phyloP scores from a whole-genome alignment of 2,329 filamentous ascomycete genomes.

The Plenodomus biglobosus region DNA sequence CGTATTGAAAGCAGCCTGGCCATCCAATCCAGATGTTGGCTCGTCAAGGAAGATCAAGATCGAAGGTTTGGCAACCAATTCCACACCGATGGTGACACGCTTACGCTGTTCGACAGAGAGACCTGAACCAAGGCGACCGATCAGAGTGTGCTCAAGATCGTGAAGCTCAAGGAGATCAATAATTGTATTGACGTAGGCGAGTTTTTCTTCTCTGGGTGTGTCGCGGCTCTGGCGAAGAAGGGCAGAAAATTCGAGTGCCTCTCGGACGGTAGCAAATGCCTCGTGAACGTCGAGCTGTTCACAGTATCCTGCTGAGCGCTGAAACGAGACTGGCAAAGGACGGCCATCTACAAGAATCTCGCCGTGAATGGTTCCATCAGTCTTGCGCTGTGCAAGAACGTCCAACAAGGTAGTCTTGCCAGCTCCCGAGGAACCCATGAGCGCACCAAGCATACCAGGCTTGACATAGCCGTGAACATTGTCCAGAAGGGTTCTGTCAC shows the following conservation, averaged over 20 bases:
- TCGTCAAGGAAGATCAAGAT: slow-evolving; percentile 71
- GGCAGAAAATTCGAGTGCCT: slow-evolving; percentile 35
- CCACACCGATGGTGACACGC: slow-evolving; percentile 60
- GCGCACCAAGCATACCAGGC: slow-evolving; percentile 44
- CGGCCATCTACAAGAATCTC: slow-evolving; percentile 34
- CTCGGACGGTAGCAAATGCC: slow-evolving; percentile 29
- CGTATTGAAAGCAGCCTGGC: slow-evolving; percentile 70
- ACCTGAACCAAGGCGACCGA: slow-evolving; percentile 28
- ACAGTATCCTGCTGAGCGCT: slow-evolving; percentile 38
- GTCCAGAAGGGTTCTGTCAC: slow-evolving; percentile 51
- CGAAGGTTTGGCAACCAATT: slow-evolving; percentile 63
- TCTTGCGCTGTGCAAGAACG: slow-evolving; percentile 34
- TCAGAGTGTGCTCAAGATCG: slow-evolving; percentile 29
- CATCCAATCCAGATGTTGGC: slow-evolving; percentile 71
- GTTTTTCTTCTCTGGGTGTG: slow-evolving; percentile 23
- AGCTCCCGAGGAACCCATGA: slow-evolving; percentile 19
- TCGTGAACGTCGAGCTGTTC: slow-evolving; percentile 39
- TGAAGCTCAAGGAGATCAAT: slow-evolving; percentile 31
- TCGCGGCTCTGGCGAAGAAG: slow-evolving; percentile 32
- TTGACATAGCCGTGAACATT: slow-evolving; percentile 57
- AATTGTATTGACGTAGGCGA: slow-evolving; percentile 32
- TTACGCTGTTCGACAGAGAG: slow-evolving; percentile 60
- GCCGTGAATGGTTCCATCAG: slow-evolving; percentile 32
- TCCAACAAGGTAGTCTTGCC: slow-evolving; percentile 42
- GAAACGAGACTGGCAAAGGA: slow-evolving; percentile 29